A percentile compares a stretch with the other conserved stretches of the same genome.
Evolutionary conservation across 768 basidiomycete species (phyloP).

Genomic region (Tricholoma sp.): DNA sequence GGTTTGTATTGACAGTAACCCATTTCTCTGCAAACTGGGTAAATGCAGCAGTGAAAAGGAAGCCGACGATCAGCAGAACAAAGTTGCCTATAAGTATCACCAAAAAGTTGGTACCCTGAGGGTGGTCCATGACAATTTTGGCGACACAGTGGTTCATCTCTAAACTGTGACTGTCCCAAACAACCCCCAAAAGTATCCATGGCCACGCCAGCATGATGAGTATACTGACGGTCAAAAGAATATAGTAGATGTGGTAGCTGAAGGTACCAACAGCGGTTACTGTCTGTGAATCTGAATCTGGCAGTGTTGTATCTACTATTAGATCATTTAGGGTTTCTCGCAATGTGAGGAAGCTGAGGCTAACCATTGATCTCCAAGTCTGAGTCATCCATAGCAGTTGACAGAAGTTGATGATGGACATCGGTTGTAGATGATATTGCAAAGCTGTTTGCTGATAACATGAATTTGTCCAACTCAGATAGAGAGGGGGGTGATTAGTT

Average conservation of each 20-base stretch:
- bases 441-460: too few relatives aligned
- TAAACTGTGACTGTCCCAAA: background rate
- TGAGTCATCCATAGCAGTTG: too few relatives aligned
- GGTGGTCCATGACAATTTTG: background rate
- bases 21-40: background rate
- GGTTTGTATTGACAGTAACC: background rate
- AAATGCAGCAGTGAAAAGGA: background rate
- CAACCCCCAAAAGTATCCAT: background rate
- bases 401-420: too few relatives aligned
- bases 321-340: too few relatives aligned
- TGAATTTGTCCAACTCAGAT: too few relatives aligned
- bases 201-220: background rate
- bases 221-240: background rate
- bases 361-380: background rate
- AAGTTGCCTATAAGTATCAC: background rate
- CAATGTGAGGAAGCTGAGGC: background rate
- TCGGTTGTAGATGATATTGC: too few relatives aligned
- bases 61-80: background rate
- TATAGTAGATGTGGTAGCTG: background rate
- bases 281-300: background rate
- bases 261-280: background rate
- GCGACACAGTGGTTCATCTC: background rate
- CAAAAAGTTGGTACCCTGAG: background rate
- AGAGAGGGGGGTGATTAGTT: too few relatives aligned
- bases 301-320: background rate